Evolutionary conservation across 1,139 yeast genomes (phyloP), one percentile per base, ranked within the genome.

Genomic region (Debaryomyces robertsiae): DNA sequence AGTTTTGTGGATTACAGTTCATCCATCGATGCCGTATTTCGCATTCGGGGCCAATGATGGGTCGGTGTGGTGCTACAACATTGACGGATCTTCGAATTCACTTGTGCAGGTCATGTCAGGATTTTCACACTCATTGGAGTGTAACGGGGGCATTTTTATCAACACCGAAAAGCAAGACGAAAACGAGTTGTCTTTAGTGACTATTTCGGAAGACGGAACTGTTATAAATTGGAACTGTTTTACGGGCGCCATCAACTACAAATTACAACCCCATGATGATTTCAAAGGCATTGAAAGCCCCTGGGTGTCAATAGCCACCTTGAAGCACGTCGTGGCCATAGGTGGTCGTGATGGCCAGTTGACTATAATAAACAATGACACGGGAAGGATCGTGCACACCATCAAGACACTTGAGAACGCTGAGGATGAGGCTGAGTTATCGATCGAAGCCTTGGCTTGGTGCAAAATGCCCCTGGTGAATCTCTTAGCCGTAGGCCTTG

Each of bases 1-100:
- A 53, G 69, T 72, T 2, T 63, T 70, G 40, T 91, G 96, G 95
- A 72, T 93, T 41, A 63, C 75, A 28, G 76, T 81, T 40, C 98
- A 93, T 62, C 96, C 97, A 16, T 67, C 71, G 18, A 59, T 64
- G 49, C 85, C 84, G 47, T 77, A 82, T 43, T 88, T 93, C 68
- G 97, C 98, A n/a, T 88, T 89, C 57, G 98, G 98, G 45, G 93
- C 91, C 29, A 72, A 73, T 9, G 97, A 91, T 61, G 98, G 98
- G 2, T 84, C 96, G 0, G 95, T 91, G 10, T 93, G 97, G 96
- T 90, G 86, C 24, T 93, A 89, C 60, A 86, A 84, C 54, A 75
- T 90, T 36, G 84, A 80, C 49, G 78, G 78, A 31, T 57, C 62
- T 11, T 63, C 74, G 36, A 76, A 76, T 41, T 63, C 75, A n/a